Evolutionary conservation across 441 rosid species (phyloP).

Genomic region (Biscutella laevigata): DNA sequence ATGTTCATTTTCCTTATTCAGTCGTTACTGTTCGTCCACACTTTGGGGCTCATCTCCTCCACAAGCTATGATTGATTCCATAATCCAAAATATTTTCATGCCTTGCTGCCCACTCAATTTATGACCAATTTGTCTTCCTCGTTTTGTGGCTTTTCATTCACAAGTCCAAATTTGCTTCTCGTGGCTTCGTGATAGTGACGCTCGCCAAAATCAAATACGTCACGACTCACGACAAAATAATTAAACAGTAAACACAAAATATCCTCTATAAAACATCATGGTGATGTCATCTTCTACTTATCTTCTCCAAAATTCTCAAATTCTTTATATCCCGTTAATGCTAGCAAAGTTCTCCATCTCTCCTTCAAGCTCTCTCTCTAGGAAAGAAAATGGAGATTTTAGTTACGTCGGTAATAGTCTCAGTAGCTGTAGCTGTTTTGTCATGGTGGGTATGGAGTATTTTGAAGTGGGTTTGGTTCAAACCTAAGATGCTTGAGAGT

Average conservation of each 20-base stretch:
- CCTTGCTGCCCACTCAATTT: neutral
- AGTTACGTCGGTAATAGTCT: neutral
- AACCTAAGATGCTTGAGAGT: conserved; percentile 25
- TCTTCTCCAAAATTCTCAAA: neutral
- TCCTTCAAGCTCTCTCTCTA: neutral
- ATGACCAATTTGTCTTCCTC: neutral
- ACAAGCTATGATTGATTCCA: conserved; percentile 8
- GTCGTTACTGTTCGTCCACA: conserved; percentile 28
- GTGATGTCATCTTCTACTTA: conserved; percentile 1
- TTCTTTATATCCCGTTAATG: neutral
- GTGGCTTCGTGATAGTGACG: conserved; percentile 2
- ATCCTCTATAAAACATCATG: neutral
- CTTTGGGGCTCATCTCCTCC: conserved; percentile 26
- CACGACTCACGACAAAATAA: neutral
- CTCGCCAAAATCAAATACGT: too few species aligned
- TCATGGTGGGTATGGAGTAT: conserved; percentile 23
- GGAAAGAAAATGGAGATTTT: conserved; percentile 8
- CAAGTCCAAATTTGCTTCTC: neutral
- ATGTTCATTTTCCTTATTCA: conserved; percentile 23
- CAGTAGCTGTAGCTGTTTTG: conserved; percentile 7
- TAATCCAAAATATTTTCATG: neutral
- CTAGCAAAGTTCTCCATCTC: neutral
- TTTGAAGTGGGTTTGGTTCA: conserved; percentile 23
- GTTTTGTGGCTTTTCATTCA: neutral
- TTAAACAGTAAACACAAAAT: neutral